phyloP scores from a whole-genome alignment of 345 rosid species.

The Fremontodendron californicum region DNA sequence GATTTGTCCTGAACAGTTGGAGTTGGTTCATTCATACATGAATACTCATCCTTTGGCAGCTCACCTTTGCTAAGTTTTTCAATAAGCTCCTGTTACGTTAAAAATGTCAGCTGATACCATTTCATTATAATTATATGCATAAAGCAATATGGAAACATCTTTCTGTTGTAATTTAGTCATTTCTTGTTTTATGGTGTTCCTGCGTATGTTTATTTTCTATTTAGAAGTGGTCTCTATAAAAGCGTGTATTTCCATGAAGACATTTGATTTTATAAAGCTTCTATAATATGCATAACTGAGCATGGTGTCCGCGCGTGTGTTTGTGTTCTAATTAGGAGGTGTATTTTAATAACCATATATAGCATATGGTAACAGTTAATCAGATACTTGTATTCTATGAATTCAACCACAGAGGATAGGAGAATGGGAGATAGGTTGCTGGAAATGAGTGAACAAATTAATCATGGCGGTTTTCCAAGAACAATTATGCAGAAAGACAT shows the following conservation, averaged over 20 bases:
- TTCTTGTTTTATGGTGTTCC: neutral
- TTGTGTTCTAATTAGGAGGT: no score
- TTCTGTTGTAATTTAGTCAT: neutral
- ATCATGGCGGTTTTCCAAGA: neutral
- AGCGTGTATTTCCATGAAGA: neutral
- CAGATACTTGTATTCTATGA: neutral
- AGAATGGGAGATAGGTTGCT: neutral
- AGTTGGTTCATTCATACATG: conserved; percentile 45
- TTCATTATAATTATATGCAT: neutral
- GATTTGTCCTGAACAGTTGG: conserved; percentile 25
- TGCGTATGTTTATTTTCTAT: neutral
- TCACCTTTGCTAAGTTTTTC: conserved; percentile 66
- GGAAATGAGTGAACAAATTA: neutral
- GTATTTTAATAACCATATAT: neutral
- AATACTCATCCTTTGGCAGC: conserved; percentile 64
- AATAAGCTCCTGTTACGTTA: conserved; percentile 59
- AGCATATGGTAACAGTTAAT: neutral
- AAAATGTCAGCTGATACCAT: conserved; percentile 17
- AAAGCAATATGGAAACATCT: neutral
- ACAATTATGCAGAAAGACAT: neutral
- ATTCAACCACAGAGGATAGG: neutral
- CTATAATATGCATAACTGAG: neutral
- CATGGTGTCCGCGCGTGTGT: neutral
- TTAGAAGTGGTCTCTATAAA: neutral
- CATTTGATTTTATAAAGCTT: neutral